Conservation (phyloP, 495 filamentous ascomycete genomes). For the Beverwykella pulmonaria region DNA sequence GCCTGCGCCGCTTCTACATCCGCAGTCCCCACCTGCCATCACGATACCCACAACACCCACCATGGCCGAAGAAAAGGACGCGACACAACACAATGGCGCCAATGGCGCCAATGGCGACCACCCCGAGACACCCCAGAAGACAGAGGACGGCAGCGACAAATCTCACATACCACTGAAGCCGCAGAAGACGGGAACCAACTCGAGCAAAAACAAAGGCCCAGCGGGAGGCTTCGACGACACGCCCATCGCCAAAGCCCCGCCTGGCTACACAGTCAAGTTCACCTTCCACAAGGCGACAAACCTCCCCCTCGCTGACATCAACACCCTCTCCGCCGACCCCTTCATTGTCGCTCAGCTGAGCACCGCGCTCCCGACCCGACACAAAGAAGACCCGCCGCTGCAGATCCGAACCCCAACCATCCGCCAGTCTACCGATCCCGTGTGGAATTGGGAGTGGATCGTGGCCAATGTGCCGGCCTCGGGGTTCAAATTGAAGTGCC, state of each 20-base stretch:
- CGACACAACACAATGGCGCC: neutral
- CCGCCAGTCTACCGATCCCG: constrained; percentile 67
- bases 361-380: constrained; percentile 64
- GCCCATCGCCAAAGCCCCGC: constrained; percentile 69
- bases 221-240: constrained; percentile 80
- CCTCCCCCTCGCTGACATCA: constrained; percentile 79
- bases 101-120: constrained; percentile 16
- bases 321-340: constrained; percentile 78
- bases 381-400: constrained; percentile 76
- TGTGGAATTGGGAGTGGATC: constrained; percentile 84
- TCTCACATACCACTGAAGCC: constrained; percentile 7
- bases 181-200: constrained; percentile 5
- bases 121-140: neutral
- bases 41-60: neutral
- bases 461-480: constrained; percentile 79
- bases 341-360: constrained; percentile 72
- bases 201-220: constrained; percentile 53
- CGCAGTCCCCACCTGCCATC: neutral
- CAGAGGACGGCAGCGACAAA: constrained; percentile 1
- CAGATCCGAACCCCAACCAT: constrained; percentile 76
- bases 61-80: constrained; percentile 19
- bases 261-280: constrained; percentile 81
- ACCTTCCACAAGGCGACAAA: constrained; percentile 80
- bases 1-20: neutral
- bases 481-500: constrained; percentile 78